Evolutionary conservation across 2,329 filamentous ascomycete species (phyloP).

Genomic region (Alternaria sp.): DNA sequence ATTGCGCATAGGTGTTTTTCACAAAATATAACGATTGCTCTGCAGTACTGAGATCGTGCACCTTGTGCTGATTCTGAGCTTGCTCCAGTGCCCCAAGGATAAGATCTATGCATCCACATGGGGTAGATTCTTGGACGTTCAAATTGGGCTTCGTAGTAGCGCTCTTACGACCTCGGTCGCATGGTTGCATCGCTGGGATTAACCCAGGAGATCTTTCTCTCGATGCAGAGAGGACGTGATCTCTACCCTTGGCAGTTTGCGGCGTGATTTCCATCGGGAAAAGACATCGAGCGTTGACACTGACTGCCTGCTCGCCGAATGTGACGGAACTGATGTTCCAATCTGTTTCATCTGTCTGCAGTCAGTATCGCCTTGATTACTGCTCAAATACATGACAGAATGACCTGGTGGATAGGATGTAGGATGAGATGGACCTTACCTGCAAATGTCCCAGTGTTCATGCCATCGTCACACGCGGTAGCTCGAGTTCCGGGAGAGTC

Average conservation of each 20-base stretch:
- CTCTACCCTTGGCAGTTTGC: not conserved
- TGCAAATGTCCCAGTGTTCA: not conserved
- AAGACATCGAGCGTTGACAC: not conserved
- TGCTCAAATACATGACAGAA: not conserved
- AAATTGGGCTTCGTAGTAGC: not conserved
- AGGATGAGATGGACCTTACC: not conserved
- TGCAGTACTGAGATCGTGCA: not conserved
- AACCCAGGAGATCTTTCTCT: not conserved
- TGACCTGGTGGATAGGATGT: accelerated
- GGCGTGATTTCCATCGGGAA: not conserved
- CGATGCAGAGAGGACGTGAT: not conserved
- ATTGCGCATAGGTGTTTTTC: not conserved
- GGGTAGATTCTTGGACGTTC: not conserved
- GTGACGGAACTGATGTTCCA: not conserved
- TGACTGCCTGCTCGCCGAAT: not conserved
- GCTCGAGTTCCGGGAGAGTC: not conserved
- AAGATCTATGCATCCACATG: not conserved
- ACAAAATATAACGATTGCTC: not conserved
- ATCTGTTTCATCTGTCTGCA: not conserved
- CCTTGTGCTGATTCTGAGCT: not conserved
- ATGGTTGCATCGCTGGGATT: not conserved
- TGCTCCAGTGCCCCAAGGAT: not conserved
- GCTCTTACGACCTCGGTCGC: not conserved
- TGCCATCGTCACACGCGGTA: not conserved
- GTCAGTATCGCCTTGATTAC: not conserved